These are phyloP conservation scores for Arabidopsis hybrid DNA, from an alignment of 441 rosid species.

Conservation along the genomic window DNA sequence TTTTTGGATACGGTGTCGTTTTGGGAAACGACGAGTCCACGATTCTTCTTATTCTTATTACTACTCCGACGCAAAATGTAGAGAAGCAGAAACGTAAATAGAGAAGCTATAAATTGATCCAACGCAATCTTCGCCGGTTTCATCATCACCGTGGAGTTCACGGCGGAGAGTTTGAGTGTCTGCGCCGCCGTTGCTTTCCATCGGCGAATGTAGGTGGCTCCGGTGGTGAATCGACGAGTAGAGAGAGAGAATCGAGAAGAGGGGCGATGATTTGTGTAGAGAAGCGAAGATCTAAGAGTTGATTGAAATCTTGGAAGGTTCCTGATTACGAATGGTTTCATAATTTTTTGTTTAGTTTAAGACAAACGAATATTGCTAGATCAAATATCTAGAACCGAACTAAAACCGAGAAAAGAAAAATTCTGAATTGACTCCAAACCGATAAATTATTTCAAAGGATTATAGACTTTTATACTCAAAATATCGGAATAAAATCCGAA, in stretches of 20 bases:
- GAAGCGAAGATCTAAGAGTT: constrained; percentile 13
- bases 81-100: too few relatives aligned
- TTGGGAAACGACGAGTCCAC: neutral
- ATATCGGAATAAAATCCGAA: too few relatives aligned
- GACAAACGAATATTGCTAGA: too few relatives aligned
- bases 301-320: constrained; percentile 5
- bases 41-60: constrained; percentile 13
- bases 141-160: constrained; percentile 1
- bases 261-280: neutral
- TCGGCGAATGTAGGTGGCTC: constrained; percentile 16
- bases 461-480: too few relatives aligned
- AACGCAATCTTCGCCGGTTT: too few relatives aligned
- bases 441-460: too few relatives aligned
- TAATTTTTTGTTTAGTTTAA: neutral
- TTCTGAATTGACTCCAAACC: too few relatives aligned
- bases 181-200: neutral
- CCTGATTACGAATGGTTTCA: constrained; percentile 13
- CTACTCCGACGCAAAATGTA: too few relatives aligned
- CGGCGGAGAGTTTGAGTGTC: neutral
- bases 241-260: constrained; percentile 15
- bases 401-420: too few relatives aligned
- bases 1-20: constrained; percentile 10
- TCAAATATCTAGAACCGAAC: too few relatives aligned
- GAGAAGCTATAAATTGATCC: too few relatives aligned
- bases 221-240: constrained; percentile 14